These are phyloP conservation scores for Pulveroboletus sp. DNA, from an alignment of 768 basidiomycete species.

Conservation along the genomic window DNA sequence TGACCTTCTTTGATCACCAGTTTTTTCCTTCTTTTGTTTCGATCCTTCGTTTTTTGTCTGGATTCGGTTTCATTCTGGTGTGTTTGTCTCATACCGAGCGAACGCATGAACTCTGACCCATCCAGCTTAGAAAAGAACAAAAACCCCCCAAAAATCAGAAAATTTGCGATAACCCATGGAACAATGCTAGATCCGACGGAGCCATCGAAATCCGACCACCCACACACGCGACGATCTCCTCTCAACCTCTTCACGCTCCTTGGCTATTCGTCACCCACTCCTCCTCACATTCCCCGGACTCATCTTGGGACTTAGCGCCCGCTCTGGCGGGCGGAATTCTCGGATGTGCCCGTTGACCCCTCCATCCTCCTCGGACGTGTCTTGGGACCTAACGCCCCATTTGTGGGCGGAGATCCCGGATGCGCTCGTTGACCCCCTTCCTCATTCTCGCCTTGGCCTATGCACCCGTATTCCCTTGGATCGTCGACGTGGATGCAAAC, in stretches of 20 bases:
- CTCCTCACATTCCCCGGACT: not conserved
- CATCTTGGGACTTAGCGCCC: conserved; percentile 5
- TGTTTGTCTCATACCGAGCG: not conserved
- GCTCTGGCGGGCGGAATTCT: conserved; percentile 6
- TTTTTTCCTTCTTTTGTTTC: not conserved
- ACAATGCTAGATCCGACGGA: not conserved
- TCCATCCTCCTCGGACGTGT: not conserved
- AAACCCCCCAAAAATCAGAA: conserved; percentile 2
- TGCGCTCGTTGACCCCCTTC: not conserved
- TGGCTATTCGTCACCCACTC: not conserved
- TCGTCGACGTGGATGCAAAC: not conserved
- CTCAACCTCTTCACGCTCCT: not conserved
- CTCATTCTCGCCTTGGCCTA: too few relatives aligned
- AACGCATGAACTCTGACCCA: not conserved
- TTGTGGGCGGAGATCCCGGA: not conserved
- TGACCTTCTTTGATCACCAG: not conserved
- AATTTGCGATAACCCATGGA: not conserved
- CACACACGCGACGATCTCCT: not conserved
- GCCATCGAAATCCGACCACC: not conserved
- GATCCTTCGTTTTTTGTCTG: not conserved
- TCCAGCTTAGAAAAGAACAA: not conserved
- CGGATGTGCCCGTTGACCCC: conserved; percentile 4
- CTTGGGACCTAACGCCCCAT: not conserved
- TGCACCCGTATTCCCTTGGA: not conserved
- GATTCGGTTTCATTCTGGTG: not conserved